Evolutionary conservation across 352 stramenopile genomes (phyloP).

Genomic region (Pythium apleroticum): DNA sequence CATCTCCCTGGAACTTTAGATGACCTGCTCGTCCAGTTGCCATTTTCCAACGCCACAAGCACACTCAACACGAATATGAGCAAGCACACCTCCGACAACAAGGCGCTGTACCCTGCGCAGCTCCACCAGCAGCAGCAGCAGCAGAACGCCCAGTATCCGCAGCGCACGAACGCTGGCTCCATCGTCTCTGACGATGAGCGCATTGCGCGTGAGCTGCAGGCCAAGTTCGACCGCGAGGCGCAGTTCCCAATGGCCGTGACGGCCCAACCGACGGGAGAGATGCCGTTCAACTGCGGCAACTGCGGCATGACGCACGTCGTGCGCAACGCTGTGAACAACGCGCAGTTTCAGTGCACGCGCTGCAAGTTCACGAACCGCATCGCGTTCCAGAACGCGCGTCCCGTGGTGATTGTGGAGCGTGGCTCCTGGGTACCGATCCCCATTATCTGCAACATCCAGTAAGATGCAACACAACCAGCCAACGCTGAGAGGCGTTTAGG

Average conservation of each 20-base stretch:
- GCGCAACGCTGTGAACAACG: conserved; percentile 51
- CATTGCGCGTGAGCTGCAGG: conserved; percentile 55
- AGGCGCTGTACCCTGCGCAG: conserved; percentile 26
- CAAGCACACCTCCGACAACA: conserved; percentile 15
- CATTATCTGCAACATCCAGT: conserved; percentile 70
- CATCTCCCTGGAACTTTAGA: conserved; percentile 16
- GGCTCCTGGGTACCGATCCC: conserved; percentile 58
- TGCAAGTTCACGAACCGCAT: conserved; percentile 70
- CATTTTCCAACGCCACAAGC: conserved; percentile 1
- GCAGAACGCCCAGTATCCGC: not conserved
- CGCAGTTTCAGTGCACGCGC: conserved; percentile 57
- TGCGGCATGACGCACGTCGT: conserved; percentile 65
- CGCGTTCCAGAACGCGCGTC: conserved; percentile 36
- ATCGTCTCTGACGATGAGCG: conserved; percentile 50
- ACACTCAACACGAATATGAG: conserved; percentile 2
- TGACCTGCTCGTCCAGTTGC: not conserved
- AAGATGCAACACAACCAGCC: not conserved
- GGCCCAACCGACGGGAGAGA: conserved; percentile 33
- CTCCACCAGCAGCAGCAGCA: conserved; percentile 12
- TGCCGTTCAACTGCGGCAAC: conserved; percentile 63
- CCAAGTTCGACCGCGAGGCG: conserved; percentile 42
- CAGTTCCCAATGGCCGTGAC: conserved; percentile 26
- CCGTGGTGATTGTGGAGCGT: conserved; percentile 46
- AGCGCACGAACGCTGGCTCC: not conserved
- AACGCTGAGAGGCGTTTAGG: not conserved